Evolutionary conservation across 2,329 filamentous ascomycete species (phyloP).

Genomic region (Dactylonectria estremocensis): DNA sequence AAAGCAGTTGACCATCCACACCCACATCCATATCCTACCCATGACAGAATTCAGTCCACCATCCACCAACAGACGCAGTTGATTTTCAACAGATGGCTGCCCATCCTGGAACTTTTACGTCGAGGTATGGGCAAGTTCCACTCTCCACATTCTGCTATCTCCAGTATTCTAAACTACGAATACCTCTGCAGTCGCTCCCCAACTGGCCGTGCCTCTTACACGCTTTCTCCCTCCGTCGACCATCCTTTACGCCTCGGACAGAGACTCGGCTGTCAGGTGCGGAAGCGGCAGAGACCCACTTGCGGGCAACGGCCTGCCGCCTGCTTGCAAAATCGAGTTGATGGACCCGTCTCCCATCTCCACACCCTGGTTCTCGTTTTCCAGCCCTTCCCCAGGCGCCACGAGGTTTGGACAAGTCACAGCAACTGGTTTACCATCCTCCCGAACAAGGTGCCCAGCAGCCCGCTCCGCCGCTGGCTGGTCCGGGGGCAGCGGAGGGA

Average conservation of each 20-base stretch:
- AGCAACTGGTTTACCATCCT: constrained; percentile 13
- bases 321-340: background rate
- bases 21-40: constrained; percentile 11
- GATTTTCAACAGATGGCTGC: constrained; percentile 23
- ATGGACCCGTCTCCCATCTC: constrained; percentile 12
- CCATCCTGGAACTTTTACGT: background rate
- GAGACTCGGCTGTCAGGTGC: constrained; percentile 34
- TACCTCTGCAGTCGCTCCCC: background rate
- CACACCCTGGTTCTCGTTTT: constrained; percentile 36
- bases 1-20: constrained; percentile 8
- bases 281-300: constrained; percentile 28
- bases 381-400: constrained; percentile 40
- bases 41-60: constrained; percentile 18
- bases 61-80: constrained; percentile 27
- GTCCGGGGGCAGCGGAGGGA: constrained; percentile 38
- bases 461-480: constrained; percentile 29
- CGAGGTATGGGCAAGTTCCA: background rate
- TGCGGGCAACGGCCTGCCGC: constrained; percentile 11
- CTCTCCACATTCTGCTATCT: background rate
- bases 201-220: background rate
- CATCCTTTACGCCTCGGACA: constrained; percentile 20
- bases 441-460: background rate
- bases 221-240: constrained; percentile 5
- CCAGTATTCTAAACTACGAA: constrained; percentile 1
- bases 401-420: constrained; percentile 35